Base-by-base conservation (phyloP, 768 basidiomycete genomes). In the Pholiota microspora region DNA sequence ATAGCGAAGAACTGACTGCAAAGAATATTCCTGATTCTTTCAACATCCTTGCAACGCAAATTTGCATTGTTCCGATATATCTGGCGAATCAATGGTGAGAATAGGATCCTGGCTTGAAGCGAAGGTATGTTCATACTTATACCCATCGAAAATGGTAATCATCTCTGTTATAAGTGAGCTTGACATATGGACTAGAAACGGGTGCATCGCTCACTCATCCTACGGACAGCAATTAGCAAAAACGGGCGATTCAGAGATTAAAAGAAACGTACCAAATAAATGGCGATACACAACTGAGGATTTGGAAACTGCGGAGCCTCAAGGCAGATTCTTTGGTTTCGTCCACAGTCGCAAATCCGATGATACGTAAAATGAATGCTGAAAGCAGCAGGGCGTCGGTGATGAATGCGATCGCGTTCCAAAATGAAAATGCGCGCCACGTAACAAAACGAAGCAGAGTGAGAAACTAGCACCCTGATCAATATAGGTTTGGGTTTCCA, bases 21-120 rank as follows among this genome's bases (percentile, higher is more conserved):
- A 95, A 94, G 74, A 95, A 95, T 45, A 97, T 85, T 2, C 91
- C 87, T 16, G 92, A 94, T 70, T 98, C 94, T 64, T 89, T 86
- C 58, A 98, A 71, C 94, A 98, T 98, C 10, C 93, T 80, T 16
- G 91, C 85, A 1, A 96, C 85, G 57, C 94, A 95, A 25, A 98
- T 93, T 66, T 96, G 93, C 86, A 97, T 86, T 0, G 89, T 94
- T 7, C 94, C 94, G 44, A 98, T 84, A 61, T 90, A 90, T 64
- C 88, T 89, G 49, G 16, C 8, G 45, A 55, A 49, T 45, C 32
- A 32, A 27, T 45, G 48, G 31, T 36, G 9, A 55, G 29, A 18
- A n/a, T n/a, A n/a, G n/a, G n/a, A n/a, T 44, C 16, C 40, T 35
- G 34, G 0, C 31, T n/a, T 25, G n/a, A 48, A 29, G 12, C 51